phyloP scores from a whole-genome alignment of 192 early-diverging fungal genomes.

The Linnemannia schmuckeri region DNA sequence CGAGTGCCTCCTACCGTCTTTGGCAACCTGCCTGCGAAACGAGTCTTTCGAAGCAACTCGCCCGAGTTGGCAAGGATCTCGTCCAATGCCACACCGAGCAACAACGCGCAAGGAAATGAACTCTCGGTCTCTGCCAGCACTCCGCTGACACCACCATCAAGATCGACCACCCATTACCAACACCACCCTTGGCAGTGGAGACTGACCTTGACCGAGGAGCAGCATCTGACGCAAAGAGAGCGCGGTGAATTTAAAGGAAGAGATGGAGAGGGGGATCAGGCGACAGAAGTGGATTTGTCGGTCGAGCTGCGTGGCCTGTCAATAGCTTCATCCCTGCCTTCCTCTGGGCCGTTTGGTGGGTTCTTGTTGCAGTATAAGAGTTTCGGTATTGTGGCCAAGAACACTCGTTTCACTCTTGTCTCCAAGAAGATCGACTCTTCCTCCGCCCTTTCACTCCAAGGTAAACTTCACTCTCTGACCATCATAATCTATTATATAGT shows the following conservation, averaged over 20 bases:
- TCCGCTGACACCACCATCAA: neutral
- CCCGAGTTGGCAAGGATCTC: neutral
- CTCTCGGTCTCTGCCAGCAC: too few species aligned
- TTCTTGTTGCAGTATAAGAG: constrained; percentile 3
- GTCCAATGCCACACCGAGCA: neutral
- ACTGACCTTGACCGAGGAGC: neutral
- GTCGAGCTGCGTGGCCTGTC: neutral
- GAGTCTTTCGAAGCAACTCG: neutral
- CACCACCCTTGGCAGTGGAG: neutral
- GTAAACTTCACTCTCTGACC: neutral
- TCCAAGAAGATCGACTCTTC: neutral
- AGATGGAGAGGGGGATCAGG: neutral
- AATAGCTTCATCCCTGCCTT: neutral
- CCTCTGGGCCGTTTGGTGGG: neutral
- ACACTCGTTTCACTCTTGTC: neutral
- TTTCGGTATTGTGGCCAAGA: neutral
- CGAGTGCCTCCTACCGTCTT: neutral
- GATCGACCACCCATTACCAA: neutral
- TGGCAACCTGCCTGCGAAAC: neutral
- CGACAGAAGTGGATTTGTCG: neutral
- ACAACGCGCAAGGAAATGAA: neutral
- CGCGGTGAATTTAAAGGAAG: neutral
- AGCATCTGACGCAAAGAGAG: neutral
- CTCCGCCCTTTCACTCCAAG: neutral
- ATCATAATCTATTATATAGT: too few species aligned